Base-by-base conservation (phyloP, 805 yeast species). In the Wickerhamomyces sydowiorum region DNA sequence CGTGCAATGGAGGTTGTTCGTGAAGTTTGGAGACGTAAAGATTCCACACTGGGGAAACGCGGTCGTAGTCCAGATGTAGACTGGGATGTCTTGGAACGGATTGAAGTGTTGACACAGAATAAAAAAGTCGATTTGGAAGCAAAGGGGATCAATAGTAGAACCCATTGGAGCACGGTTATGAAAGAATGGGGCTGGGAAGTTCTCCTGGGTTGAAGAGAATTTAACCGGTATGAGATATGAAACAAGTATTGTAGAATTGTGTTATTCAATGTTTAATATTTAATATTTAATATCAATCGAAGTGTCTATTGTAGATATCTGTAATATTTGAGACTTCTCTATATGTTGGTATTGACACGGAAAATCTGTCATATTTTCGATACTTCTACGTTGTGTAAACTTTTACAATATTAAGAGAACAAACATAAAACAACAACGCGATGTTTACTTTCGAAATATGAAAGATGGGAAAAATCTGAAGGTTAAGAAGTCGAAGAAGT, bases 101-200 rank as follows among this genome's bases (percentile, higher is more conserved):
- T 54, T 12, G 58, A 53, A 31, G 49, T 47, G 1, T 34, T 54
- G 27, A 52, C 49, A 3, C 46, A 51, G 7, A 38, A 34, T 13
- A 51, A 50, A 9, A 17, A 41, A 46, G 47, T 25, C 47, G 64
- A 12, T 10, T 12, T 30, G 22, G 65, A 64, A 13, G 69, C 65
- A 27, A 66, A 65, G 28, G 73, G 73, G 1, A 65, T 78, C 33
- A 63, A 65, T 37, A 69, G 76, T 24, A 67, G 74, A 62, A 60
- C 78, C 7, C 86, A 82, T 57, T 82, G 88, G 88, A 75, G 78
- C 42, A 64, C 75, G 0, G 78, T 82, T 14, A 82, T 82, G 86
- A 72, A 75, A 50, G 86, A 82, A 48, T 81, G 88, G 87, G 79
- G 80, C 1, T 80, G 87, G 86, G 87, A 82, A 54, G 82, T 82